A percentile compares a stretch with the other conserved stretches of the same genome.
These are phyloP conservation scores for Micromonas pusilla DNA, from an alignment of 139 green algal species.

Conservation along the genomic window DNA sequence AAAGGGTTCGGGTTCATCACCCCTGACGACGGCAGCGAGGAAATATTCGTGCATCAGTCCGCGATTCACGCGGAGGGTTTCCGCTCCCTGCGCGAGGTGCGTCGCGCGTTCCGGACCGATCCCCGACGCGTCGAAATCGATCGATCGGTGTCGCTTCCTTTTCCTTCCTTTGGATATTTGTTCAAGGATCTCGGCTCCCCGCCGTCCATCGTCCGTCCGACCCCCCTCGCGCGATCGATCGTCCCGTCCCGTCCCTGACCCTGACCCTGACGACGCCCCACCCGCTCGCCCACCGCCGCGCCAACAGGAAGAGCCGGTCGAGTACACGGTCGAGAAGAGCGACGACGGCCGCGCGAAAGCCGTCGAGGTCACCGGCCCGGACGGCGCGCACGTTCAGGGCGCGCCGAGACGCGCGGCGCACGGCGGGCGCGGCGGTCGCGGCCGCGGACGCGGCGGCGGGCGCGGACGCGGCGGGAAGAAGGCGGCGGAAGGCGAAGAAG, in stretches of 20 bases:
- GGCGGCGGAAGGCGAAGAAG: neutral
- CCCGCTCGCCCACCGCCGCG: no score
- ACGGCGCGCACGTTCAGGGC: constrained; percentile 46
- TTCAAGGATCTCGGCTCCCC: no score
- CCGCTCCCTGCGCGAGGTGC: constrained; percentile 68
- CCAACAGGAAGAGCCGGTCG: constrained; percentile 75
- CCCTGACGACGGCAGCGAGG: constrained; percentile 66
- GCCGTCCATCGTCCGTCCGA: no score
- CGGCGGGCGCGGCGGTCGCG: no score
- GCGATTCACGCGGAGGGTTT: constrained; percentile 88
- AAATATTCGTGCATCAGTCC: constrained; percentile 94
- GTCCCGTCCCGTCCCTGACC: no score
- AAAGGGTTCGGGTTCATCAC: constrained; percentile 92
- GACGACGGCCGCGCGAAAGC: constrained; percentile 85
- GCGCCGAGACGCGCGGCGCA: constrained; percentile 25
- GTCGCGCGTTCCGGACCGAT: neutral
- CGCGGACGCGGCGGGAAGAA: neutral
- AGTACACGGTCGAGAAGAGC: constrained; percentile 77
- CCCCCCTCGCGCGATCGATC: no score
- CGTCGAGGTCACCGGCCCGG: constrained; percentile 79
- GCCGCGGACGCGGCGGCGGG: neutral
- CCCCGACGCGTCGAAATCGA: no score
- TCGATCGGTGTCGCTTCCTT: no score
- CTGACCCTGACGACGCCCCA: no score
- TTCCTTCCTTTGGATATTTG: no score